Evolutionary conservation across 2,329 filamentous ascomycete genomes (phyloP), one percentile per base, ranked within the genome.

Genomic region (Neofusicoccum sp.): DNA sequence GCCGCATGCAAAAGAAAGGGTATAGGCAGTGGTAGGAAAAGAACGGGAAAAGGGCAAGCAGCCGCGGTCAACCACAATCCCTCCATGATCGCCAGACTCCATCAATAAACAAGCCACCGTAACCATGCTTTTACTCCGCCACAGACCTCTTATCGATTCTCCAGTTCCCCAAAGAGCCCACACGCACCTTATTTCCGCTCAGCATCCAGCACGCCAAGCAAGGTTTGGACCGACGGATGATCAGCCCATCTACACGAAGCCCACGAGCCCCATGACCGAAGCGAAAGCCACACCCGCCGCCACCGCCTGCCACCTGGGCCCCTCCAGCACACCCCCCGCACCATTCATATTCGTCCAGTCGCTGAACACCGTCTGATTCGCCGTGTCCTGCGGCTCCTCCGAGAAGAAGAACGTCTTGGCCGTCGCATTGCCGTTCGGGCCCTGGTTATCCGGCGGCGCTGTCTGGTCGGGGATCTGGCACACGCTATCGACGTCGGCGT

Each of bases 391-490:
- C 14, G 53, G 53, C 33, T 69, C 66, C 28, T 65, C 63, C 2
- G 69, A 66, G 64, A 75, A 75, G 65, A 75, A 75, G 64, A 73
- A 75, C 7, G 73, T 75, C 45, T 70, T 69, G 14, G 69, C 69
- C 30, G 64, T 69, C 16, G 65, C 63, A 14, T 65, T 66, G 49
- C 67, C 68, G 4, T 65, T 34, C 6, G 60, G 12, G 7, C 63
- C 65, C 12, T 67, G 66, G 3, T 65, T 62, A 48, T 74, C 70
- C 2, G 73, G 72, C 16, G 71, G 61, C 1, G 63, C 61, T 31
- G 63, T 71, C 61, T 74, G 73, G 33, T 66, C 65, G 2, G 72
- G 73, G 31, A 75, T 74, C 6, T 67, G 53, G 65, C 73, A 75
- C 14, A 56, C 40, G 31, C 11, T 38, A 11, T 30, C 16, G 2